Conservation (phyloP, 805 yeast species). For the Candida pseudofarinosa region DNA sequence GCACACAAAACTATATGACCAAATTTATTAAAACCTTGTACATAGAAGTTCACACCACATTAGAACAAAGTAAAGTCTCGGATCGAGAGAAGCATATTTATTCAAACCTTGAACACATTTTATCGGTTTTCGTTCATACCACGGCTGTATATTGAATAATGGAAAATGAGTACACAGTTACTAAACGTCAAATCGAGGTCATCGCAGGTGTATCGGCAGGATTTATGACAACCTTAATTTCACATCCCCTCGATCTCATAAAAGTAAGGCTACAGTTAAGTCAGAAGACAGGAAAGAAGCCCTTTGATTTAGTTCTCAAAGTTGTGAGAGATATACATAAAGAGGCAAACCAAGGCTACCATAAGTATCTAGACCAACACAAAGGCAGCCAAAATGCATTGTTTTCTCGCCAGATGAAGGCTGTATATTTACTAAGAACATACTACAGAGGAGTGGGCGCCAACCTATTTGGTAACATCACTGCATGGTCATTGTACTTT, state of each 20-base stretch:
- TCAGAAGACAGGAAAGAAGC: constrained; percentile 7
- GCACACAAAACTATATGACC: neutral
- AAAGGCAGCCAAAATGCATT: neutral
- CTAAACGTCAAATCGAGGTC: constrained; percentile 44
- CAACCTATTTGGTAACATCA: constrained; percentile 76
- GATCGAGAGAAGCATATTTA: neutral
- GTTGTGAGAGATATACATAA: constrained; percentile 17
- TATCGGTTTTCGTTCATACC: neutral
- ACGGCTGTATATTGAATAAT: neutral
- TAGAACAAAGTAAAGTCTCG: too few relatives aligned
- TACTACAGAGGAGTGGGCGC: constrained; percentile 76
- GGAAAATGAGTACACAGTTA: constrained; percentile 5
- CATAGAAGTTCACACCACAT: too few relatives aligned
- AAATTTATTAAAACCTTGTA: too few relatives aligned
- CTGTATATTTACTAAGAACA: constrained; percentile 20
- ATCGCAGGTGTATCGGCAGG: constrained; percentile 82
- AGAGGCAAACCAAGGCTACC: constrained; percentile 15
- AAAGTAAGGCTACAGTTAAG: constrained; percentile 78
- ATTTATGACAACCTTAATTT: constrained; percentile 65
- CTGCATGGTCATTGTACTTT: constrained; percentile 89
- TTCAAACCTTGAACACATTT: neutral
- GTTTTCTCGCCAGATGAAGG: constrained; percentile 1
- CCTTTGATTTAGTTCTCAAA: constrained; percentile 16
- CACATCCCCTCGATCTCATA: constrained; percentile 87
- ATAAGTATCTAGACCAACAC: neutral